Conservation (phyloP, 371 early-diverging fungal genomes). For the Parasitella parasitica region DNA sequence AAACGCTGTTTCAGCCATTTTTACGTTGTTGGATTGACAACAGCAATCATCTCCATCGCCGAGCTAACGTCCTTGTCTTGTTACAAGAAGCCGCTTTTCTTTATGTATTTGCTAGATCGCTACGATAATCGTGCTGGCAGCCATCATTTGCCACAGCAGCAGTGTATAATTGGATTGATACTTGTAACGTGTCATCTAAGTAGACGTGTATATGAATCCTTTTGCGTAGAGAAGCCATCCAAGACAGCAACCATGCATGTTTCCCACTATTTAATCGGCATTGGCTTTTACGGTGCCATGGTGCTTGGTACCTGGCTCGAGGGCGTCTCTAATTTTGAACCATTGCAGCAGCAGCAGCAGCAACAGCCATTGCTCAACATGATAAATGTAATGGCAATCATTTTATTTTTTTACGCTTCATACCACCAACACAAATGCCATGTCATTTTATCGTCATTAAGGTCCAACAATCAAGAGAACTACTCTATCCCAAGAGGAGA, state of each 20-base stretch:
- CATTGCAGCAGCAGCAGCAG: conserved; percentile 15
- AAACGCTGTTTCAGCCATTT: conserved; percentile 72
- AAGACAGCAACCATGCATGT: conserved; percentile 63
- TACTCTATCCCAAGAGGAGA: conserved; percentile 70
- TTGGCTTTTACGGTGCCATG: conserved; percentile 67
- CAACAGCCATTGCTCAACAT: not conserved
- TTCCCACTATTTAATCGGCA: conserved; percentile 65
- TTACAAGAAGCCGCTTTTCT: not conserved
- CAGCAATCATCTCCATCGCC: conserved; percentile 17
- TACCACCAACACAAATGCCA: conserved; percentile 70
- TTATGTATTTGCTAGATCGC: not conserved
- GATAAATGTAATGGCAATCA: not conserved
- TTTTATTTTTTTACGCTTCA: conserved; percentile 51
- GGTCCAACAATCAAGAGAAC: conserved; percentile 17
- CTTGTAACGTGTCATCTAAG: conserved; percentile 55
- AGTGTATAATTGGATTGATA: conserved; percentile 41
- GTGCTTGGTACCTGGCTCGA: conserved; percentile 51
- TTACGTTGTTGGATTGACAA: conserved; percentile 53
- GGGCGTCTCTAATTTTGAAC: conserved; percentile 30
- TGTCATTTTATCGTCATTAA: conserved; percentile 60
- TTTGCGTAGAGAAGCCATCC: conserved; percentile 58
- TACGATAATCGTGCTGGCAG: not conserved
- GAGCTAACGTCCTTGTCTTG: conserved; percentile 19
- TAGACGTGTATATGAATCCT: conserved; percentile 67
- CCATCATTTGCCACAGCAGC: conserved; percentile 12